Evolutionary conservation across 78 protist species (phyloP), one percentile per base, ranked within the genome.

Genomic region (Anaeramoeba ignava): DNA sequence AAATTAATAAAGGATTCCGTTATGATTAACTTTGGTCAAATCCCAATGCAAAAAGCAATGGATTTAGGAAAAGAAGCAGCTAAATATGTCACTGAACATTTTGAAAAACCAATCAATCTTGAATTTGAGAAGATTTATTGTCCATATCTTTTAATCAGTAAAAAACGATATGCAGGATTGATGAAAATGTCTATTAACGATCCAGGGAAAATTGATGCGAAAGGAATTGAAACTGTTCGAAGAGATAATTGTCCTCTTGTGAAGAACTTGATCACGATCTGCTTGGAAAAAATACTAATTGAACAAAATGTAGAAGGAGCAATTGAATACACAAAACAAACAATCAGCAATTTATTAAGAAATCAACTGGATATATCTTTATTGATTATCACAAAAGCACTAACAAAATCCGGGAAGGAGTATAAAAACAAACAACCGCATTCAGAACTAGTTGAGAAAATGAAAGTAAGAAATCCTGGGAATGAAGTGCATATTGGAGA

Each of bases 1-100:
- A n/a, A n/a, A n/a, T n/a, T n/a, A n/a, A n/a, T n/a, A n/a, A n/a
- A 99, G 2, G 99, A 98, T 88, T 97, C 99, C 0, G 99, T 98
- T 39, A 98, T 98, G 99, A 91, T 98, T 85, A 92, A 91, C 81
- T 98, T 97, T 83, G 97, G 95, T 40, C 79, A 8, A 39, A 1
- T 36, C 3, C 67, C 83, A 33, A 82, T 95, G 2, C 92, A 8
- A 3, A 90, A 92, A 54, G 91, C 96, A 12, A 94, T 97, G 94
- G 92, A 83, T 2, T 73, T 95, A 80, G 98, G 96, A 1, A 3
- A 78, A 79, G 94, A 93, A 33, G 99, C 99, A 0, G 96, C 99
- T 0, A 90, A 82, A 27, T 54, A 31, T 8, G 92, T 97, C 2
- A 91, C 96, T 23, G 39, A 36, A 27, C 0, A 41, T 1, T 98